phyloP scores from a whole-genome alignment of 106 monocot genomes.

The Agapanthus africanus region DNA sequence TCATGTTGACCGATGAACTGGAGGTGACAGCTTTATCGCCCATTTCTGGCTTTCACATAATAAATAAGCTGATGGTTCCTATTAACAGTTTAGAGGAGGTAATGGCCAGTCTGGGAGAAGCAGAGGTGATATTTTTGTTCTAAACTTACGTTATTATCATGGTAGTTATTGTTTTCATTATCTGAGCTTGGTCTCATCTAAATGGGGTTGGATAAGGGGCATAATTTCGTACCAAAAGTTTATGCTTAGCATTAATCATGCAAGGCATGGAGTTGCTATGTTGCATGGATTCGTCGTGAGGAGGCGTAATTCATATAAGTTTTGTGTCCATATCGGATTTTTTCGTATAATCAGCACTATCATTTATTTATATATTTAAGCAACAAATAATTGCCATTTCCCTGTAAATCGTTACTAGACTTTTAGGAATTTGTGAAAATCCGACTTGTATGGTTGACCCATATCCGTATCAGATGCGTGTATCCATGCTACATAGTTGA shows the following conservation, averaged over 20 bases:
- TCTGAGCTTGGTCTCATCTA: neutral
- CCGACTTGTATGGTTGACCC: no score
- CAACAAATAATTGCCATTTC: no score
- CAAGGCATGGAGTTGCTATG: neutral
- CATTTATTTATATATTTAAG: no score
- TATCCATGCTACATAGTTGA: no score
- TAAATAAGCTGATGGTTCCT: conserved; percentile 21
- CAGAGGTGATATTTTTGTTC: conserved; percentile 41
- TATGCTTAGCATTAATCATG: neutral
- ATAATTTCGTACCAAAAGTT: neutral
- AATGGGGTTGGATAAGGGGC: neutral
- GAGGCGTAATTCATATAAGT: no score
- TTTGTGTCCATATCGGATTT: no score
- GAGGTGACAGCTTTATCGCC: conserved; percentile 22
- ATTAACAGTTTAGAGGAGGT: conserved; percentile 26
- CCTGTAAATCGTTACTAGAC: no score
- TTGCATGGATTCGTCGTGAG: no score
- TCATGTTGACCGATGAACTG: conserved; percentile 31
- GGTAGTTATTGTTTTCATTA: neutral
- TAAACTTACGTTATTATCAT: neutral
- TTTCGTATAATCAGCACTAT: no score
- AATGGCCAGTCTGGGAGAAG: conserved; percentile 20
- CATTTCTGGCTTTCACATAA: conserved; percentile 15
- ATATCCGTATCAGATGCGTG: no score
- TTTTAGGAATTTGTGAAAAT: no score